Evolutionary conservation across 306 rosid genomes (phyloP), one percentile per base, ranked within the genome.

Genomic region (Gynostemma pentaphyllum): DNA sequence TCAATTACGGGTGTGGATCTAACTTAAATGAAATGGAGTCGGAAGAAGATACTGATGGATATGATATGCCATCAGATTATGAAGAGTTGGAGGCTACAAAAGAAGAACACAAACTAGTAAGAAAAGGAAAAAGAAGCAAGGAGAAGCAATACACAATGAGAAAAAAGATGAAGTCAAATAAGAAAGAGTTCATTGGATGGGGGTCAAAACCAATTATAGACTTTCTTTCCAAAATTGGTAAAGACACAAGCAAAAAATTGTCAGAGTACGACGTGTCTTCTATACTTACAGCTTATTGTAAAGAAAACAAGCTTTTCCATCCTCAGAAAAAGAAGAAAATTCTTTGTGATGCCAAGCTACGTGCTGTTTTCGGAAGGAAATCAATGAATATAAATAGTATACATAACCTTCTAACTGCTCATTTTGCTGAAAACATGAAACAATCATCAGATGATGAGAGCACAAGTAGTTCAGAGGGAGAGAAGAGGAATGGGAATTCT

Each of bases 141-240:
- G 68, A 49, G 74, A 68, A 80, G 54, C 24, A 7, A 34, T 15
- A 32, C 28, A 5, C 49, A n/a, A 60, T 4, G 24, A 76, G 71
- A 66, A 75, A 57, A 68, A 78, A 71, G 68, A 76, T 0, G 56
- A 79, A 72, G 67, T 64, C 73, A 37, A 78, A 67, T 78, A 78
- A 73, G 70, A 77, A 44, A 26, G 83, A 83, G 57, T 86, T 81
- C 72, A 61, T 69, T 69, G 96, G 91, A 29, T 89, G 96, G 96
- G 87, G 84, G 45, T 81, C 95, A 23, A 78, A 66, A 76, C 47
- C 72, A 51, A 82, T 89, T 27, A 27, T 76, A 68, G 81, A 75
- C 26, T 89, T 89, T 77, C 95, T 89, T 75, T n/a, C 70, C 23
- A 15, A 54, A 32, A 69, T 66, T 9, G 81, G 90, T 30, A 67